phyloP scores from a whole-genome alignment of 2,329 filamentous ascomycete genomes.

The Penicillium sp. region DNA sequence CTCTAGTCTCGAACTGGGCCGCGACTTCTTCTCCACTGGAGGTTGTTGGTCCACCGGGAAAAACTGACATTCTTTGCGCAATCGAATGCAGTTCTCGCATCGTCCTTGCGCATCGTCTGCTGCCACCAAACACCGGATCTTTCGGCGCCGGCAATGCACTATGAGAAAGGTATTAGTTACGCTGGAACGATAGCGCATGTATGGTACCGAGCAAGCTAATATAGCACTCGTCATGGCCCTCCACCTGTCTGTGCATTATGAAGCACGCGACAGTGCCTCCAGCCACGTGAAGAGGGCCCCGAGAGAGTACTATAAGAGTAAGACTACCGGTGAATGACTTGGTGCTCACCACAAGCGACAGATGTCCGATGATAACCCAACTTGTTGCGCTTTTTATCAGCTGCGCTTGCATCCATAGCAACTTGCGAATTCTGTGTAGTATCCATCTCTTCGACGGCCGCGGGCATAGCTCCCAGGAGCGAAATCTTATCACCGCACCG shows the following conservation, averaged over 20 bases:
- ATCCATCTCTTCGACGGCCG: slow-evolving; percentile 40
- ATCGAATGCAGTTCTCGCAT: slow-evolving; percentile 88
- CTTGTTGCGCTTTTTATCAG: slow-evolving; percentile 81
- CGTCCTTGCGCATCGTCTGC: slow-evolving; percentile 72
- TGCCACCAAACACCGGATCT: slow-evolving; percentile 86
- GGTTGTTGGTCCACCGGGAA: slow-evolving; percentile 81
- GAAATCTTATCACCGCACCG: slow-evolving; percentile 23
- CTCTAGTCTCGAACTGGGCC: slow-evolving; percentile 51
- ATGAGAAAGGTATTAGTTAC: slow-evolving; percentile 30
- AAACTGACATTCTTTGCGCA: slow-evolving; percentile 95
- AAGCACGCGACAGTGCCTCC: slow-evolving; percentile 5
- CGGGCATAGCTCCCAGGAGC: slow-evolving; percentile 45
- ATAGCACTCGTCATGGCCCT: neutral
- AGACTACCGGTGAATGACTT: neutral
- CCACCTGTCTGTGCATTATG: neutral
- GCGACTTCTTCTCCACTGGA: slow-evolving; percentile 53
- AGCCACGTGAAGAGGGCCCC: slow-evolving; percentile 2
- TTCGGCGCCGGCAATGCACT: slow-evolving; percentile 91
- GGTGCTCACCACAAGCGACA: slow-evolving; percentile 85
- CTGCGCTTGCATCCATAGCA: slow-evolving; percentile 45
- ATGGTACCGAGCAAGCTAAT: neutral
- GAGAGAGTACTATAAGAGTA: slow-evolving; percentile 3
- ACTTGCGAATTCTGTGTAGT: slow-evolving; percentile 38
- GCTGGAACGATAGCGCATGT: neutral
- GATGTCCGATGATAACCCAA: slow-evolving; percentile 94